Conservation (phyloP, 1,284 basidiomycete species). For the Pisolithus thermaeus region DNA sequence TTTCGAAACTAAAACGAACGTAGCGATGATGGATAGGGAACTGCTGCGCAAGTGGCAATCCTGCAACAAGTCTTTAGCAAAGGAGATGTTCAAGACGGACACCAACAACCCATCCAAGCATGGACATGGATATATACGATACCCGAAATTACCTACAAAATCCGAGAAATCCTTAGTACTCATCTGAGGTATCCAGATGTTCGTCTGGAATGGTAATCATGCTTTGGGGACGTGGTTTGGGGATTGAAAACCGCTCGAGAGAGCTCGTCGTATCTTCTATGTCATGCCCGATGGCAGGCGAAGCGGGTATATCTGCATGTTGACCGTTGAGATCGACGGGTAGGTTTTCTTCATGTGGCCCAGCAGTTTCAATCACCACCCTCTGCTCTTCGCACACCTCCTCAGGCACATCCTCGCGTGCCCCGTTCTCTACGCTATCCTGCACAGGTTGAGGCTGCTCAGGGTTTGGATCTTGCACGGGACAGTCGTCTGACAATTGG, state of each 20-base stretch:
- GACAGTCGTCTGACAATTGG: slow-evolving; percentile 9
- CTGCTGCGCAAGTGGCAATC: slow-evolving; percentile 15
- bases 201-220: slow-evolving; percentile 46
- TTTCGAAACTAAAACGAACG: slow-evolving; percentile 28
- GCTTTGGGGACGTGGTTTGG: slow-evolving; percentile 39
- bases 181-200: slow-evolving; percentile 19
- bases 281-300: slow-evolving; percentile 30
- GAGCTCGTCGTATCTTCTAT: slow-evolving; percentile 62
- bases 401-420: slow-evolving; percentile 13
- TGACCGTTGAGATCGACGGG: slow-evolving; percentile 8
- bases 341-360: slow-evolving; percentile 6
- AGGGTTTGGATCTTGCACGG: slow-evolving; percentile 8
- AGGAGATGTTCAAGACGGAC: not conserved
- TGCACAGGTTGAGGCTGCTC: slow-evolving; percentile 6
- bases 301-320: slow-evolving; percentile 15
- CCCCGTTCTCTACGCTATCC: slow-evolving; percentile 8
- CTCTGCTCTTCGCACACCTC: slow-evolving; percentile 13
- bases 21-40: slow-evolving; percentile 15
- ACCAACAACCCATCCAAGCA: slow-evolving; percentile 23
- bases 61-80: slow-evolving; percentile 6
- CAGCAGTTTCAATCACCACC: slow-evolving; percentile 5
- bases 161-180: slow-evolving; percentile 14
- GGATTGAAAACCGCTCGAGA: slow-evolving; percentile 41
- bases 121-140: slow-evolving; percentile 19
- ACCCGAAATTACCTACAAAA: slow-evolving; percentile 20